Evolutionary conservation across 805 yeast genomes (phyloP).

Genomic region (Wickerhamiella kazuoi): DNA sequence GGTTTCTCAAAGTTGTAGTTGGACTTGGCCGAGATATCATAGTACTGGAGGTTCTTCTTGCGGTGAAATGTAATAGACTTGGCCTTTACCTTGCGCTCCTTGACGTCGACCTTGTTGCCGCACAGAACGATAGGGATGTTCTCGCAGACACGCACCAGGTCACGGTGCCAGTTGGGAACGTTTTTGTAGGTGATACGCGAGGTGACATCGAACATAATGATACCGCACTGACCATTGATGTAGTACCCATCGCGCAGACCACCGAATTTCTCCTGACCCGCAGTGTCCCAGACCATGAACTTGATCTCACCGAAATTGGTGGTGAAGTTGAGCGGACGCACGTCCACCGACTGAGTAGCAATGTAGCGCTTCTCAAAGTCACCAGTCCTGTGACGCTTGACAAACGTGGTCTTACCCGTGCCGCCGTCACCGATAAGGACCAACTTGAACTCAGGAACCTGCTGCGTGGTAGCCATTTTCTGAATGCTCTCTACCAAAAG

Average conservation of each 20-base stretch:
- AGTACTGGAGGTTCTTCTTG: conserved; percentile 98
- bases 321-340: conserved; percentile 94
- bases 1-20: conserved; percentile 99
- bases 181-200: conserved; percentile 98
- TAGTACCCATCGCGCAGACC: conserved; percentile 99
- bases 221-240: conserved; percentile 99
- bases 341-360: conserved; percentile 99
- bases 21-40: conserved; percentile 98
- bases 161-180: conserved; percentile 99
- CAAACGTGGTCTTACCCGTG: conserved; percentile 99
- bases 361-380: conserved; percentile 97
- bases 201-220: conserved; percentile 98
- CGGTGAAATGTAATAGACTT: conserved; percentile 99
- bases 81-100: conserved; percentile 99
- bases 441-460: conserved; percentile 90
- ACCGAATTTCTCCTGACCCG: conserved; percentile 99
- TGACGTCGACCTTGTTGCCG: conserved; percentile 99
- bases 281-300: conserved; percentile 99
- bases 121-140: conserved; percentile 97
- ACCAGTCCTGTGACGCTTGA: conserved; percentile 96
- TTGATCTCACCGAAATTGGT: conserved; percentile 97
- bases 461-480: conserved; percentile 20
- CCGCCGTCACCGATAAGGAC: conserved; percentile 99
- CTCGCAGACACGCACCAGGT: conserved; percentile 97
- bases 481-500: too few relatives aligned